These are phyloP conservation scores for Serendipita sp. DNA, from an alignment of 768 basidiomycete species.

Conservation along the genomic window DNA sequence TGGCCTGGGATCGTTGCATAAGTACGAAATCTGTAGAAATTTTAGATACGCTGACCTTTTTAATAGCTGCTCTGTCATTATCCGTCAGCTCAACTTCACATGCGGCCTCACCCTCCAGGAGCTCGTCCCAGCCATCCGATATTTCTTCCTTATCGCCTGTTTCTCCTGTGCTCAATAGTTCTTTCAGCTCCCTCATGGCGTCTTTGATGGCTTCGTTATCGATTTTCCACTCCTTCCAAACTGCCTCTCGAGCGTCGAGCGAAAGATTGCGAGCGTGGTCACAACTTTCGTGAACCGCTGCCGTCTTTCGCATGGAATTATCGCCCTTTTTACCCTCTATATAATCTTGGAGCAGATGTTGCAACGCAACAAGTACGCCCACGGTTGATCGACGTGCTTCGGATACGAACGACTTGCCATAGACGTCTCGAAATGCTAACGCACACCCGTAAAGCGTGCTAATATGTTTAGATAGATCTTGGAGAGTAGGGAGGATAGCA, in stretches of 20 bases:
- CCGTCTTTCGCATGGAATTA: conserved; percentile 42
- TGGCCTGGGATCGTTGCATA: neutral
- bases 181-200: conserved; percentile 39
- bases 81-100: neutral
- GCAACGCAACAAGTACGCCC: conserved; percentile 31
- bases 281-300: conserved; percentile 46
- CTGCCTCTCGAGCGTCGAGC: conserved; percentile 40
- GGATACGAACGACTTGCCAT: conserved; percentile 33
- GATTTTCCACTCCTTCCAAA: conserved; percentile 33
- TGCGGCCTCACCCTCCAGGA: neutral
- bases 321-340: conserved; percentile 23
- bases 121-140: conserved; percentile 5
- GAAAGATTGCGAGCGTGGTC: conserved; percentile 38
- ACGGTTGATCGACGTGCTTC: conserved; percentile 28
- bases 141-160: conserved; percentile 14
- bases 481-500: conserved; percentile 36
- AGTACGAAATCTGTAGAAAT: neutral
- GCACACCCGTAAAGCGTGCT: conserved; percentile 37
- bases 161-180: conserved; percentile 33
- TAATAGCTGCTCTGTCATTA: neutral
- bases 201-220: conserved; percentile 48
- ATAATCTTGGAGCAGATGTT: conserved; percentile 30
- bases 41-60: neutral
- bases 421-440: conserved; percentile 25
- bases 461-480: conserved; percentile 35